Evolutionary conservation across 148 eudicot species (phyloP).

Genomic region (Heliamphora exappendiculata): DNA sequence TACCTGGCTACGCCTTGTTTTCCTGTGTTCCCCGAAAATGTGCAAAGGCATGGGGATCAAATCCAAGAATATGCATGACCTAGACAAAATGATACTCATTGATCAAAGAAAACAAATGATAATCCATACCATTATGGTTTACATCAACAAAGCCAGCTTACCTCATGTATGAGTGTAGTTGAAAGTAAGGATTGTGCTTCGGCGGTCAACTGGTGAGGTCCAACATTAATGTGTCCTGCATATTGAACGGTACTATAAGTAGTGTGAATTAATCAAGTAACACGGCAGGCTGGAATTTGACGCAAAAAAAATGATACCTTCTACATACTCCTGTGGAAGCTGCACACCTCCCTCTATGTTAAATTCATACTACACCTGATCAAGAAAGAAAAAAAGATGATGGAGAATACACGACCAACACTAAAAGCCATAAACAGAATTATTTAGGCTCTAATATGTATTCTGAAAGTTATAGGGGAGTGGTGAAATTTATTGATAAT

Average conservation of each 20-base stretch:
- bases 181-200: constrained; percentile 95
- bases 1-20: constrained; percentile 81
- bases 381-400: no score
- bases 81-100: constrained; percentile 16
- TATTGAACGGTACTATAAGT: constrained; percentile 5
- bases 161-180: constrained; percentile 96
- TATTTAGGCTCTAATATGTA: no score
- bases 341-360: constrained; percentile 99
- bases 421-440: no score
- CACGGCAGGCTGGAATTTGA: neutral
- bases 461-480: no score
- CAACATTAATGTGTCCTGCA: constrained; percentile 97
- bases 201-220: constrained; percentile 96
- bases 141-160: constrained; percentile 19
- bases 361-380: no score
- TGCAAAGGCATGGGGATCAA: constrained; percentile 98
- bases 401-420: no score
- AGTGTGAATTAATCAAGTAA: neutral
- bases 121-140: neutral
- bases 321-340: constrained; percentile 87
- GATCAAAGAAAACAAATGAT: constrained; percentile 8
- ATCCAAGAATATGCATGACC: constrained; percentile 99
- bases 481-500: no score
- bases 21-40: constrained; percentile 98
- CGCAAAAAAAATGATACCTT: constrained; percentile 51